A percentile compares a stretch with the other conserved stretches of the same genome.
phyloP scores from a whole-genome alignment of 345 rosid species.

The Pelargonium nanum region DNA sequence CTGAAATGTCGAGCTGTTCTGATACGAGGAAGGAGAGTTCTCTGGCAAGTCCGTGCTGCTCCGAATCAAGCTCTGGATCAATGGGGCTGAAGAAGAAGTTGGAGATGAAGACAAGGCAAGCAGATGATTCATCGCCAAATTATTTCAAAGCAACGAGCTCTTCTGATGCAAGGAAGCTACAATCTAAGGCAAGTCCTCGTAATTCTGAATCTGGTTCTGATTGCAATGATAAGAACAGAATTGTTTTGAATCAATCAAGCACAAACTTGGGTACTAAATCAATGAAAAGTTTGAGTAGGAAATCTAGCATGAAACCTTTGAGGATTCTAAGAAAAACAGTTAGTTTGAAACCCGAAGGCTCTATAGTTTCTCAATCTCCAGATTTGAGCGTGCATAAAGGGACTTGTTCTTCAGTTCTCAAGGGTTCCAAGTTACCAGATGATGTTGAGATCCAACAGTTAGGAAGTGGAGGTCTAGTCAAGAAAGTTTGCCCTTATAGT shows the following conservation, averaged over 20 bases:
- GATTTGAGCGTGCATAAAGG: constrained; percentile 30
- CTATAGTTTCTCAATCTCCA: constrained; percentile 13
- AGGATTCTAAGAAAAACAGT: constrained; percentile 30
- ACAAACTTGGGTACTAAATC: constrained; percentile 12
- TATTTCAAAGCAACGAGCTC: constrained; percentile 8
- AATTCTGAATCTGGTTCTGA: constrained; percentile 13
- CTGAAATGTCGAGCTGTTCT: too few relatives aligned
- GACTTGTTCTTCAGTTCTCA: constrained; percentile 80
- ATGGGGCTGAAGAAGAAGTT: not conserved
- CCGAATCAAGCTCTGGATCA: not conserved
- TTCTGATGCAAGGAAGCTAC: constrained; percentile 13
- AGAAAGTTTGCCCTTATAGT: constrained; percentile 51
- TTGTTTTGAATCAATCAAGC: constrained; percentile 2
- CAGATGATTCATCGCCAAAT: constrained; percentile 2
- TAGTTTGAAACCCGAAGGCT: constrained; percentile 40
- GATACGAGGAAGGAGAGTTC: too few relatives aligned
- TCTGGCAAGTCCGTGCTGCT: not conserved
- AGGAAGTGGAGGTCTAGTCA: constrained; percentile 16
- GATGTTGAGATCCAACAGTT: constrained; percentile 22
- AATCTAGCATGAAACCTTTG: constrained; percentile 10
- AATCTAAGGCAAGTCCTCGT: constrained; percentile 16
- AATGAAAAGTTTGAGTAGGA: not conserved
- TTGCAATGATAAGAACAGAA: constrained; percentile 5
- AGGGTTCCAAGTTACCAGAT: constrained; percentile 43
- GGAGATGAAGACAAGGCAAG: too few relatives aligned